Base-by-base conservation (phyloP, 352 stramenopile genomes). In the Globisporangium radiosum region DNA sequence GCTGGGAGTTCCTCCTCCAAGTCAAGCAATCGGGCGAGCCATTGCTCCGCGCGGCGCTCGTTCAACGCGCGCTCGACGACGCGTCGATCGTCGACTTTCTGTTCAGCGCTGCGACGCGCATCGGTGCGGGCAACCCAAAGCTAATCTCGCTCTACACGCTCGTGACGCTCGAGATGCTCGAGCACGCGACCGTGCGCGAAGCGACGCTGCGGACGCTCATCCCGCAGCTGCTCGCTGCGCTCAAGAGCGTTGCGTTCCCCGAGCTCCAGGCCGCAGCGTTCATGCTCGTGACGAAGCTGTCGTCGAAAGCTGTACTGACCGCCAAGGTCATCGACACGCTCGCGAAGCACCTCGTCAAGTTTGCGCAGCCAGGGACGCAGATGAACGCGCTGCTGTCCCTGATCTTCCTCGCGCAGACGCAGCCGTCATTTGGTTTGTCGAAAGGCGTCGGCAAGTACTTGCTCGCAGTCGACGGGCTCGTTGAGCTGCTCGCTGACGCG, bases 121-220 rank as follows among this genome's bases (percentile, higher is more conserved):
- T 93, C 52, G 80, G 80, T 40, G 66, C 73, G 5, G 62, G 55
- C 37, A 85, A 93, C 70, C 64, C 83, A 10, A 93, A 95, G 65
- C 69, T 95, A 56, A 84, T 89, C 52, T 92, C 84, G 51, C 76
- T 95, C n/a, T 95, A 94, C 64, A 85, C 86, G 42, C 70, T 92
- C 14, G 60, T 95, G 37, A 75, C 84, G 57, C 75, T 95, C 56
- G 68, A 93, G 66, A 74, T 95, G 64, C 71, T 95, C n/a, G 83
- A 95, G 36, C 74, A 73, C 37, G 66, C 75, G 13, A 62, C 65
- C 17, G 70, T 95, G 48, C 77, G 72, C 54, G 86, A 95, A 52
- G 37, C 69, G 13, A 90, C 82, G 63, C 69, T 95, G 54, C 78
- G 86, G 11, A 92, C 82, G 80, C 67, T 95, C 9, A 77, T 92